Base-by-base conservation (phyloP, 1,284 basidiomycete species). In the Ustilago loliicola region DNA sequence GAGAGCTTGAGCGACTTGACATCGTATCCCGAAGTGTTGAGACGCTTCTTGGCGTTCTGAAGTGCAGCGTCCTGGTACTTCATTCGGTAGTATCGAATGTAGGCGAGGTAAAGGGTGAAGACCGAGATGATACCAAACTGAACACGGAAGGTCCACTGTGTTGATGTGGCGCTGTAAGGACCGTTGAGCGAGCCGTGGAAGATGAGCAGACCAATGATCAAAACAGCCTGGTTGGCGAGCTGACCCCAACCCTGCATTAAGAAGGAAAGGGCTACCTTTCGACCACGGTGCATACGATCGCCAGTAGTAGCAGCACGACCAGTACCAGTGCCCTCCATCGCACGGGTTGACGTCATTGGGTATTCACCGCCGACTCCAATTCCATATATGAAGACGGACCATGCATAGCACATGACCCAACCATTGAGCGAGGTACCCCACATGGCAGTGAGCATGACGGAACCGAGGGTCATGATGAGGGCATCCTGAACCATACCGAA, bases 331-430 rank as follows among this genome's bases (percentile, higher is more conserved):
- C 86, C 85, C 80, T 90, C 89, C 84, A 90, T 88, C 0, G 89
- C 87, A 17, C 88, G 87, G 0, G 89, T 89, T 3, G 88, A 88
- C 0, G 89, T 90, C 88, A 90, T 89, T 8, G 89, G 89, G 82
- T 90, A 89, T 80, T 89, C 88, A 61, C 88, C 88, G 56, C 88
- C 88, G 42, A 89, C 88, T 53, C 83, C 83, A 27, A 85, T 73
- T 50, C 88, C 88, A 83, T 89, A 90, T 76, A 90, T 81, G 81
- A 89, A 89, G 56, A 89, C 86, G 7, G 85, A 84, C 72, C 79
- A 83, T 21, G 87, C 88, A 81, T 89, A 90, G 77, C 87, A 88
- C 83, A 89, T 89, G 67, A 90, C 88, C 89, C 89, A 90, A n/a
- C 88, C 89, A 70, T 89, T 87, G 61, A 89, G 85, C 23, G 83